Evolutionary conservation across 768 basidiomycete species (phyloP), one percentile per base, ranked within the genome.

Genomic region (Russula dissimulans): DNA sequence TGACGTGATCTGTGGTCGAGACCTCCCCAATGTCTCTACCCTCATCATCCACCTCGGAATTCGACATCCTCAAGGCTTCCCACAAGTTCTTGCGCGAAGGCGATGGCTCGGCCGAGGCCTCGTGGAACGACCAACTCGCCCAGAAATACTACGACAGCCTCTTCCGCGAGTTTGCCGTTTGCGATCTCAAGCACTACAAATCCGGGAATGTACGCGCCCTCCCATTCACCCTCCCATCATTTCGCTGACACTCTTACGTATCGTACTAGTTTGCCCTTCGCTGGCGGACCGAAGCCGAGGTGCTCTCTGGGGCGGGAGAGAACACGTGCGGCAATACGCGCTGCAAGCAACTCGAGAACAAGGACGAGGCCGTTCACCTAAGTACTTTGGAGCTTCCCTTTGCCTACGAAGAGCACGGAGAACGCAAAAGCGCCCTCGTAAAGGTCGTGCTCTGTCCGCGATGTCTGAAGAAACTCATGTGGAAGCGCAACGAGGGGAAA

Each of bases 181-280:
- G 91, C 69, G 92, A 97, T 73, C 76, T 97, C 61, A 97, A 97
- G 75, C 95, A 97, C 69, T 97, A 91, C 78, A 97, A 93, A 75
- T 85, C 88, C 0, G 90, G 91, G 15, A 87, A 89, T 61, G 92
- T 95, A 62, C 64, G 85, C 31, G 32, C 15, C 6, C 32, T n/a
- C 22, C 29, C 18, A 51, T 42, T 26, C 14, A 54, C 29, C 42
- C 12, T 17, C 42, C 45, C 22, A 41, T 5, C 31, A 42, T 49
- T 4, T 26, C 14, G 7, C 12, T 11, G 36, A 38, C 36, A 7
- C 7, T 47, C 43, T 36, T 22, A 57, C 36, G 31, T 29, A 3
- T 17, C 10, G 7, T 52, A 62, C 26, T 62, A 94, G 86, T 87
- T 98, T 69, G 84, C 93, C 0, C 79, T 98, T 5, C 86, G 95